phyloP scores from a whole-genome alignment of 176 grass and related monocot genomes.

The Oryza nivara region DNA sequence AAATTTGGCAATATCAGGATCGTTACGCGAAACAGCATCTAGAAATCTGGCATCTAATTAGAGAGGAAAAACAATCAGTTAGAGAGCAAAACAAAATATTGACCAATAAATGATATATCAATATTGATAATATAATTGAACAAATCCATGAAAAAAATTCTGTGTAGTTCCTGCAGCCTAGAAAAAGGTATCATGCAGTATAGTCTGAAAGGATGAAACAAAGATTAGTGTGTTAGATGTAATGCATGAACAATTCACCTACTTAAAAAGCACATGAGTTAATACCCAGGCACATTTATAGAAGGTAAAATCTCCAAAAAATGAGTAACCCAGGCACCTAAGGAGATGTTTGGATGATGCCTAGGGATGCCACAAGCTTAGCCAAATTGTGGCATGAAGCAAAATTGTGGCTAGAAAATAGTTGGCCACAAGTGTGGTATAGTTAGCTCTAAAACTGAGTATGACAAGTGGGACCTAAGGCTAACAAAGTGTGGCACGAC shows the following conservation, averaged over 20 bases:
- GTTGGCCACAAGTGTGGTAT: no score
- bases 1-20: slow-evolving; percentile 87
- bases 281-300: neutral
- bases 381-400: no score
- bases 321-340: neutral
- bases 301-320: slow-evolving; percentile 20
- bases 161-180: neutral
- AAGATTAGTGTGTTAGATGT: neutral
- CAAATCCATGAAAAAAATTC: slow-evolving; percentile 18
- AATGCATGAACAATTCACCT: neutral
- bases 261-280: neutral
- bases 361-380: no score
- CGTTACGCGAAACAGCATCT: slow-evolving; percentile 72
- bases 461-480: no score
- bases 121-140: slow-evolving; percentile 2
- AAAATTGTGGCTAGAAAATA: no score
- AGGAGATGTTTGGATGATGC: no score
- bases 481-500: no score
- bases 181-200: neutral
- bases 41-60: slow-evolving; percentile 77
- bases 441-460: no score
- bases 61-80: slow-evolving; percentile 45
- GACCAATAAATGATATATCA: slow-evolving; percentile 10
- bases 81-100: slow-evolving; percentile 23
- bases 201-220: slow-evolving; percentile 15